phyloP scores from a whole-genome alignment of 768 basidiomycete species.

The Panaeolus cyanescens region DNA sequence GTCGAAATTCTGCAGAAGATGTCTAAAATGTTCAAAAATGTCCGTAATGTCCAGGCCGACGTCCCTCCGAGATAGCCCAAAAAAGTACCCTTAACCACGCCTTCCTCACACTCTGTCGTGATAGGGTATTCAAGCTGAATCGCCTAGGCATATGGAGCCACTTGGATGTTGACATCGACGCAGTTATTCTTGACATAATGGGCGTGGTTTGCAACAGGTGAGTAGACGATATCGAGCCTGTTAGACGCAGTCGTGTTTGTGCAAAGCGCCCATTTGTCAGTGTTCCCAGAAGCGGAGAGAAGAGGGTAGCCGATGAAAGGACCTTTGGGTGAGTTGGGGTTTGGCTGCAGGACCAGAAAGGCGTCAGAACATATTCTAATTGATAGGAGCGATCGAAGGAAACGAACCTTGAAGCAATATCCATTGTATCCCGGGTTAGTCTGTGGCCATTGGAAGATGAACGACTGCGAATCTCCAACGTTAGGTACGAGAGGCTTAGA shows the following conservation, averaged over 20 bases:
- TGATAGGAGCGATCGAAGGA: no score
- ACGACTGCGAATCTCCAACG: constrained; percentile 19
- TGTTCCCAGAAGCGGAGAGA: constrained; percentile 15
- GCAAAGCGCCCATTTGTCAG: constrained; percentile 24
- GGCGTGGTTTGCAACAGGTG: constrained; percentile 23
- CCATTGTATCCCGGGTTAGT: constrained; percentile 12
- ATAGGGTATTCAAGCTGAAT: not conserved
- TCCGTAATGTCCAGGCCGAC: no score
- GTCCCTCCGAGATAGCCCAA: not conserved
- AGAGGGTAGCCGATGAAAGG: constrained; percentile 21
- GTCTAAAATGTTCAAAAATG: no score
- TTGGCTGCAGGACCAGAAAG: constrained; percentile 12
- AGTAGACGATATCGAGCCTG: constrained; percentile 27
- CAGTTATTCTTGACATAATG: constrained; percentile 21
- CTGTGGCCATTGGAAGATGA: constrained; percentile 16
- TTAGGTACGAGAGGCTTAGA: constrained; percentile 9
- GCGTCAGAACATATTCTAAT: no score
- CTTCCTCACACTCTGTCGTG: no score
- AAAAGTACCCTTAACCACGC: no score
- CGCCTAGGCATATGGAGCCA: constrained; percentile 4
- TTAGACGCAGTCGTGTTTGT: constrained; percentile 22
- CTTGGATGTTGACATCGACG: constrained; percentile 12
- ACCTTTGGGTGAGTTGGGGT: constrained; percentile 15
- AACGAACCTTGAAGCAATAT: constrained; percentile 18
- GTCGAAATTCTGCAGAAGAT: no score